phyloP scores from a whole-genome alignment of 495 filamentous ascomycete genomes.

The Hypoxylon lienhwacheense region DNA sequence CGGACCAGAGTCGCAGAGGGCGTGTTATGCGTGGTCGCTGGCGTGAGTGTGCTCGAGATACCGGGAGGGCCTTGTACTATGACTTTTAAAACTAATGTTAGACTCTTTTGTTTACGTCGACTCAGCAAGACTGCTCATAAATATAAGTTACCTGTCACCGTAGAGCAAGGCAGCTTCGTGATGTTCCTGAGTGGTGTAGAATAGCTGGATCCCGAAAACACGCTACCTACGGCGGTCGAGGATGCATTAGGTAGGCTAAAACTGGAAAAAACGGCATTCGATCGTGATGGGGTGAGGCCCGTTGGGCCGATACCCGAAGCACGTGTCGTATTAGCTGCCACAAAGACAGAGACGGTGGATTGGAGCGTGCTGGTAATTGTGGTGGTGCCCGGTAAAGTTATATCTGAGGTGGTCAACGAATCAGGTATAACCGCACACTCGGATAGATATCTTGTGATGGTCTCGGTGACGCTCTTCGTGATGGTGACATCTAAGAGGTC shows the following conservation, averaged over 20 bases:
- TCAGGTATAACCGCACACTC: conserved; percentile 12
- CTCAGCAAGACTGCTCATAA: background rate
- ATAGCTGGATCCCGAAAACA: conserved; percentile 7
- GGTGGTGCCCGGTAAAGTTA: conserved; percentile 13
- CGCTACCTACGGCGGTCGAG: background rate
- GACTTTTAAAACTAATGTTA: conserved; percentile 9
- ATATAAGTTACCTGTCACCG: conserved; percentile 25
- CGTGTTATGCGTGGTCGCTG: background rate
- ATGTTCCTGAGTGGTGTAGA: conserved; percentile 10
- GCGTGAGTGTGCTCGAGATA: background rate
- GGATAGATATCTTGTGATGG: conserved; percentile 26
- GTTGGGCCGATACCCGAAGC: conserved; percentile 3
- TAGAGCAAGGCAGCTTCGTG: conserved; percentile 25
- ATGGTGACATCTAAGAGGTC: conserved; percentile 11
- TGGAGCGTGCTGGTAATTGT: conserved; percentile 27
- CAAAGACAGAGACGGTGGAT: conserved; percentile 14
- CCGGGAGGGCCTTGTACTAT: background rate
- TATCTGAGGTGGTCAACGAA: conserved; percentile 1
- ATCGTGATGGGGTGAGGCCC: background rate
- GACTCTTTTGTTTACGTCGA: background rate
- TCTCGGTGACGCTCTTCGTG: conserved; percentile 29
- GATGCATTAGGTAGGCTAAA: conserved; percentile 1
- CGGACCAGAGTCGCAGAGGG: conserved; percentile 1
- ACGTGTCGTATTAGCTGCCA: conserved; percentile 3
- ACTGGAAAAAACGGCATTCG: background rate